Base-by-base conservation (phyloP, 306 rosid genomes). In the Trichosanthes truncata region DNA sequence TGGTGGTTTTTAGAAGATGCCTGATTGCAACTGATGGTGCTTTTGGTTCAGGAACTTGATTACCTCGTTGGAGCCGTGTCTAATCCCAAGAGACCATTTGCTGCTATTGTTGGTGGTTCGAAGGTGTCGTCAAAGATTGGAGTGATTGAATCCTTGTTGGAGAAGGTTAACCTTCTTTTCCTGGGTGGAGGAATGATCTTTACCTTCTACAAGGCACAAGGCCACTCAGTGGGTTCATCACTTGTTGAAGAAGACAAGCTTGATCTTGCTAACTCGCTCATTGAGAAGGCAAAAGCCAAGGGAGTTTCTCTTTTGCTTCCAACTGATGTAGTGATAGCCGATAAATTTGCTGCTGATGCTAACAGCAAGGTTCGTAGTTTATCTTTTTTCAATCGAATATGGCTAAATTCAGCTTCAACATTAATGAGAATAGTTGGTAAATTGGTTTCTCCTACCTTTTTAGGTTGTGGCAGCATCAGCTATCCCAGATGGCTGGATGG, bases 401-500 rank as follows among this genome's bases (percentile, higher is more conserved):
- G 38, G n/a, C 9, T 25, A 14, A 3, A 36, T 57, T 40, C 52
- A 6, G 9, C 14, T 57, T 35, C 21, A 17, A 6, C 80, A 35
- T 57, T 55, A 13, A 21, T 5, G 60, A 60, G 23, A 40, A 11
- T 60, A 55, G 13, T 56, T 59, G 26, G 11, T 20, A 21, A 67
- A 10, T 23, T 35, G 10, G 10, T 51, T 62, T 62, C 4, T 63
- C 26, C 17, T 29, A 10, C 14, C 10, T 20, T 67, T 83, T 78
- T 87, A 94, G 98, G 29, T 52, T 85, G 98, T 94, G 74, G 90
- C 94, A 43, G 97, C 97, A 7, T 83, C 97, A 25, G 81, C 83
- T 79, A 94, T 94, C 41, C 97, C 97, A 3, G 98, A 92, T 48
- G 95, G 95, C 9, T 94, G 98, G 98, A 91, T 94, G 98, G 98